phyloP scores from a whole-genome alignment of 164 flowering plant species.

The Dillenia suffruticosa region DNA sequence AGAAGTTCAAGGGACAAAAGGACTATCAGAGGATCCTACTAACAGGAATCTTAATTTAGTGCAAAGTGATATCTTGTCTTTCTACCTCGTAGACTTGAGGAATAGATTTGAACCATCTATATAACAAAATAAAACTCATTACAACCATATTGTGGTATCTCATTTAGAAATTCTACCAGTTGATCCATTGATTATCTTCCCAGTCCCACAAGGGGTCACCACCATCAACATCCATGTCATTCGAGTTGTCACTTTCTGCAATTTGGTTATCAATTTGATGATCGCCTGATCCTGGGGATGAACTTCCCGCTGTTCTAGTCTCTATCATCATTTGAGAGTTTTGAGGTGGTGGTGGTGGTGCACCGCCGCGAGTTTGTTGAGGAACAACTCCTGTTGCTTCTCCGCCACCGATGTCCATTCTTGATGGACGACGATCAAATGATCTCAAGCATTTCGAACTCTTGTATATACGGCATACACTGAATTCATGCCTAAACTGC shows the following conservation, averaged over 20 bases:
- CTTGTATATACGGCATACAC: conserved; percentile 62
- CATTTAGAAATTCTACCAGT: no score
- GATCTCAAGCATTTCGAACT: conserved; percentile 51
- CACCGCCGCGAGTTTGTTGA: not conserved
- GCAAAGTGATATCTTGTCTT: no score
- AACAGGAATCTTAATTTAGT: no score
- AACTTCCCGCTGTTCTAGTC: conserved; percentile 24
- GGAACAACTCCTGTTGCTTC: not conserved
- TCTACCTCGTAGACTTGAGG: no score
- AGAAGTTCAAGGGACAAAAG: no score
- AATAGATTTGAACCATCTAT: no score
- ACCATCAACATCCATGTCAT: conserved; percentile 2
- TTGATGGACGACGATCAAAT: conserved; percentile 67
- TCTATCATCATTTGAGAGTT: conserved; percentile 10
- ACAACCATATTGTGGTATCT: no score
- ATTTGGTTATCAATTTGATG: conserved; percentile 1
- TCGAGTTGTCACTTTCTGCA: conserved; percentile 5
- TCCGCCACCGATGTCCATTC: not conserved
- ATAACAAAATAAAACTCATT: no score
- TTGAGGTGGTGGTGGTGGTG: conserved; percentile 4
- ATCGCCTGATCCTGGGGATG: conserved; percentile 21
- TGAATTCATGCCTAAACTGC: conserved; percentile 58
- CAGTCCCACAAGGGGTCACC: conserved; percentile 12
- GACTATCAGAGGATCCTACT: no score
- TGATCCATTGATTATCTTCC: conserved; percentile 4